A percentile compares a stretch with the other conserved stretches of the same genome.
Evolutionary conservation across 495 filamentous ascomycete species (phyloP).

Genomic region (Pseudotulostoma volvatum): DNA sequence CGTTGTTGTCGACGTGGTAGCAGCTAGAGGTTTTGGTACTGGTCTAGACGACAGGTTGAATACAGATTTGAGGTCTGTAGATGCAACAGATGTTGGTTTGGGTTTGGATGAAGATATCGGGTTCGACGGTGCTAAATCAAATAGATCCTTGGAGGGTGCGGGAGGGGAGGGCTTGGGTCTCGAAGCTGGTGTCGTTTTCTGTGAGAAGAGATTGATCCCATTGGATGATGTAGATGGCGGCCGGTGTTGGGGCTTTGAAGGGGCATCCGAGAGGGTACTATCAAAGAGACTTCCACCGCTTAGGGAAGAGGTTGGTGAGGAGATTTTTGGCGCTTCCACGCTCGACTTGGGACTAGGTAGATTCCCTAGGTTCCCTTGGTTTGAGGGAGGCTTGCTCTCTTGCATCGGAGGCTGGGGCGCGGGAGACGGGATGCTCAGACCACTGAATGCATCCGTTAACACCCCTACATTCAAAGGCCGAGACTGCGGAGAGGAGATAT

Average conservation of each 20-base stretch:
- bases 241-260: constrained; percentile 26
- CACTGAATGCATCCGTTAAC: constrained; percentile 76
- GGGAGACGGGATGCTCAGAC: constrained; percentile 52
- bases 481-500: constrained; percentile 41
- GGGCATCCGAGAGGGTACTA: constrained; percentile 39
- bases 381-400: constrained; percentile 39
- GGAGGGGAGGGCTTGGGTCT: constrained; percentile 27
- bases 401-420: constrained; percentile 34
- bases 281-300: constrained; percentile 72
- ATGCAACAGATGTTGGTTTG: constrained; percentile 10
- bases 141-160: constrained; percentile 47
- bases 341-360: constrained; percentile 40
- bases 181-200: constrained; percentile 23
- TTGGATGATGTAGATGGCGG: constrained; percentile 30
- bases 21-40: constrained; percentile 25
- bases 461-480: constrained; percentile 46
- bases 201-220: constrained; percentile 36
- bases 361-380: constrained; percentile 58
- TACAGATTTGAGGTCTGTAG: constrained; percentile 37
- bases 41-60: constrained; percentile 62
- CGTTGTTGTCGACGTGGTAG: constrained; percentile 17
- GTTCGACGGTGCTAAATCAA: constrained; percentile 55
- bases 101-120: constrained; percentile 18
- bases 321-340: constrained; percentile 33
- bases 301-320: constrained; percentile 36